Base-by-base conservation (phyloP, 108 stramenopile species). In the Nannochloropsis gaditana region DNA sequence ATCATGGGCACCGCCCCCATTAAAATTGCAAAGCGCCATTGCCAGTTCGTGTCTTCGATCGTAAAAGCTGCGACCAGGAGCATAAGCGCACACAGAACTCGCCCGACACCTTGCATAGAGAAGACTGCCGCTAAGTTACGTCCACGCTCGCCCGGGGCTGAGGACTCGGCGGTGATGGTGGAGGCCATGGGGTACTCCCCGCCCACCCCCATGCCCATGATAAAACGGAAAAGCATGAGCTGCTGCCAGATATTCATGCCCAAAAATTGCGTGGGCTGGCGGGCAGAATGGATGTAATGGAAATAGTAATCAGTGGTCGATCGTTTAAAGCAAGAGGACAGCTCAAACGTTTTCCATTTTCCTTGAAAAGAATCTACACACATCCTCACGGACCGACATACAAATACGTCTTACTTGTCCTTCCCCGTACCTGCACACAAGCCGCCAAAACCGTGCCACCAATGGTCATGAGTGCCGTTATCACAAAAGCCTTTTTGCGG, bases 151-250 rank as follows among this genome's bases (percentile, higher is more conserved):
- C 82, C 80, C 21, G 42, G 80, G 42, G 44, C 81, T 43, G 80
- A 82, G 42, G 44, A 73, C 59, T 73, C 59, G 6, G 59, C 59
- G n/a, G 92, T 85, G 9, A 90, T 87, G 81, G 90, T 87, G n/a
- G 92, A 90, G 9, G 89, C 84, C 11, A 93, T 86, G 3, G 92
- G 92, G 83, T 93, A 93, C 82, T 92, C 92, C 43, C 92, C 92
- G 43, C 92, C 92, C 2, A 92, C 89, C 8, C 92, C 92, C 21
- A 90, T 44, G 45, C 92, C 92, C 79, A 91, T 47, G 21, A 91
- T 17, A 59, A 91, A 59, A 11, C 90, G 87, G 88, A 90, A 92
- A 43, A 45, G 43, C 9, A 84, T 45, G 43, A 91, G 87, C 79
- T 91, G 90, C 21, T 19, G 31, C 47, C 45, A 91, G 21, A 91